phyloP scores from a whole-genome alignment of 1,284 basidiomycete genomes.

The Trametes sp. region DNA sequence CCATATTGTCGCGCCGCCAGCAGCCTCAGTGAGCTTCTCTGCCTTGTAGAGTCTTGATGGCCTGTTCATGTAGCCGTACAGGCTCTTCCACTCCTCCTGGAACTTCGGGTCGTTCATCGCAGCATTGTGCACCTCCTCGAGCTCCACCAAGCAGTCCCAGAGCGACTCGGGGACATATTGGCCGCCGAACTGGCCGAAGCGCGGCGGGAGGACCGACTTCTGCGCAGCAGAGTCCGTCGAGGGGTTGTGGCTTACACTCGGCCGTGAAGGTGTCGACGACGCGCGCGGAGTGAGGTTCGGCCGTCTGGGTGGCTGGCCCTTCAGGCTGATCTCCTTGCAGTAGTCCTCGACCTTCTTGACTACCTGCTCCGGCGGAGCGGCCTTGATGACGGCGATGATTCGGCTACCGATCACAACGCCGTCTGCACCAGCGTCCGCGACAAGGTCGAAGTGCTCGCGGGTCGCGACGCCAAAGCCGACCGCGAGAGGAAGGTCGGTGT shows the following conservation, averaged over 20 bases:
- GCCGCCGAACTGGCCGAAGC: conserved; percentile 96
- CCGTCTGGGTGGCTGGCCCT: conserved; percentile 53
- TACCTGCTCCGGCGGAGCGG: conserved; percentile 59
- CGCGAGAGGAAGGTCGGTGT: conserved; percentile 84
- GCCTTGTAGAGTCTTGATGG: conserved; percentile 76
- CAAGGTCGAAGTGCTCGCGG: conserved; percentile 89
- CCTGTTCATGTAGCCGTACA: conserved; percentile 90
- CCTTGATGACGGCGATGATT: conserved; percentile 83
- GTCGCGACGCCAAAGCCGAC: conserved; percentile 98
- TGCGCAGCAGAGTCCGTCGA: conserved; percentile 46
- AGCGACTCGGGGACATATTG: conserved; percentile 97
- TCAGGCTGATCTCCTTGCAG: conserved; percentile 75
- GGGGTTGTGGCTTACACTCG: conserved; percentile 39
- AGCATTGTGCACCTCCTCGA: conserved; percentile 89
- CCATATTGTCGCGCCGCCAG: conserved; percentile 93
- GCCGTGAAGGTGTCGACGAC: conserved; percentile 32
- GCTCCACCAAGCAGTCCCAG: conserved; percentile 89
- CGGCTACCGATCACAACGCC: conserved; percentile 95
- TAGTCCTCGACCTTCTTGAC: conserved; percentile 75
- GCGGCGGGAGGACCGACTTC: conserved; percentile 68
- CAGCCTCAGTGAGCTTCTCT: conserved; percentile 70
- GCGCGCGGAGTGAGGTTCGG: conserved; percentile 29
- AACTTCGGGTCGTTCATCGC: conserved; percentile 92
- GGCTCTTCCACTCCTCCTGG: conserved; percentile 90
- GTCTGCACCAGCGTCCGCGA: conserved; percentile 88